A percentile compares a stretch with the other conserved stretches of the same genome.
phyloP scores from a whole-genome alignment of 441 rosid species.

The Populus hybrid region DNA sequence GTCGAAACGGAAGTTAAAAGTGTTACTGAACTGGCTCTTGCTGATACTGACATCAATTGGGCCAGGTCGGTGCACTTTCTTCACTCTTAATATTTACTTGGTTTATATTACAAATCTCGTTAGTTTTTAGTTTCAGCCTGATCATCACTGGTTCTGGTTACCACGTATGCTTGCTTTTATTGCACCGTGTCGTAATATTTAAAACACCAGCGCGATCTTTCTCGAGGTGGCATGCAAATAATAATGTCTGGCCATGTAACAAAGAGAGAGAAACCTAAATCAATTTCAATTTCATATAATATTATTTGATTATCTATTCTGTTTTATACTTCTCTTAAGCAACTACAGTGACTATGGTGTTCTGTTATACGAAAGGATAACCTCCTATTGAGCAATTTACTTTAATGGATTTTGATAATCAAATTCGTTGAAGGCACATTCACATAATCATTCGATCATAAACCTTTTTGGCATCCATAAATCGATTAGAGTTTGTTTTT shows the following conservation, averaged over 20 bases:
- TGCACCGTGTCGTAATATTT: too few species aligned
- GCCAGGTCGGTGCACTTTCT: constrained; percentile 24
- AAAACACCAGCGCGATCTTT: too few species aligned
- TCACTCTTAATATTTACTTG: neutral
- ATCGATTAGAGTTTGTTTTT: neutral
- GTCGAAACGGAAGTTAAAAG: constrained; percentile 37
- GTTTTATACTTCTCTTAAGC: neutral
- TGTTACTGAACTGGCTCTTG: constrained; percentile 32
- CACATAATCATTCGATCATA: neutral
- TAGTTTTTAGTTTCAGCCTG: neutral
- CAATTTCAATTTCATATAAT: neutral
- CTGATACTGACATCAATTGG: constrained; percentile 63
- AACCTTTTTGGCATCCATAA: neutral
- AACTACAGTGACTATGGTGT: neutral
- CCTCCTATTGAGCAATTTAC: neutral
- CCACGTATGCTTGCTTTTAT: neutral
- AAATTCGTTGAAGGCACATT: neutral
- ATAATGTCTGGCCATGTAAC: too few species aligned
- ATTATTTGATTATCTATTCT: too few species aligned
- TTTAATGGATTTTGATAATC: neutral
- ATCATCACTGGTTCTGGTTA: neutral
- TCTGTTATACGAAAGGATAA: neutral
- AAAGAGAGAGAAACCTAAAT: neutral
- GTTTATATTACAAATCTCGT: neutral
- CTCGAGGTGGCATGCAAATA: too few species aligned